phyloP scores from a whole-genome alignment of 208 protist species.

The Acanthamoeba culbertsoni region DNA sequence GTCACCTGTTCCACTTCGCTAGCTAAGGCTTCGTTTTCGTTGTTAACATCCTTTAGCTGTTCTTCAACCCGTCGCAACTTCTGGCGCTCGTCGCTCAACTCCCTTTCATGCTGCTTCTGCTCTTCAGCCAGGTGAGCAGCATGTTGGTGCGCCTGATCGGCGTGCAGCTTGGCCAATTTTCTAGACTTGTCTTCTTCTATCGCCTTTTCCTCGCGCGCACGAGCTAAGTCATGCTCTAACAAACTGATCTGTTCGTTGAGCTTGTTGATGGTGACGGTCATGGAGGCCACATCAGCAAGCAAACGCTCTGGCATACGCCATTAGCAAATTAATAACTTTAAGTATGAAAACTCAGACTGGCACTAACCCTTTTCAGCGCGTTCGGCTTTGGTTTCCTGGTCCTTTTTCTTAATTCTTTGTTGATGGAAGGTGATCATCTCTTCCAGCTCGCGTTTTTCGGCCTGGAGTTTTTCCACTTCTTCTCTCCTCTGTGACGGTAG shows the following conservation, averaged over 20 bases:
- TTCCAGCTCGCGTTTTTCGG: not conserved
- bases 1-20: not conserved
- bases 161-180: not conserved
- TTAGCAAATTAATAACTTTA: no score
- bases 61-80: not conserved
- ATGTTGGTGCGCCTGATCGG: not conserved
- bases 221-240: not conserved
- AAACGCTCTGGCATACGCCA: not conserved
- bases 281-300: not conserved
- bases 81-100: not conserved
- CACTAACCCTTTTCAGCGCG: not conserved
- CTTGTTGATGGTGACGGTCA: not conserved
- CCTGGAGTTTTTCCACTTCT: not conserved
- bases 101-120: not conserved
- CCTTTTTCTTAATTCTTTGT: constrained; percentile 21
- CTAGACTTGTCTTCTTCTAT: not conserved
- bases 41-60: not conserved
- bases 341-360: no score
- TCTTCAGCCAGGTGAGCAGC: not conserved
- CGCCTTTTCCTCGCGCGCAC: not conserved
- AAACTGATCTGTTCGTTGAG: not conserved
- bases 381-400: not conserved
- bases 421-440: not conserved
- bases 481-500: not conserved
- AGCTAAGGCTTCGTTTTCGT: not conserved